Percentiles rank a stretch among this genome's conserved stretches.
Evolutionary conservation across 2,329 filamentous ascomycete species (phyloP).

Genomic region (Lasiodiplodia sp.): DNA sequence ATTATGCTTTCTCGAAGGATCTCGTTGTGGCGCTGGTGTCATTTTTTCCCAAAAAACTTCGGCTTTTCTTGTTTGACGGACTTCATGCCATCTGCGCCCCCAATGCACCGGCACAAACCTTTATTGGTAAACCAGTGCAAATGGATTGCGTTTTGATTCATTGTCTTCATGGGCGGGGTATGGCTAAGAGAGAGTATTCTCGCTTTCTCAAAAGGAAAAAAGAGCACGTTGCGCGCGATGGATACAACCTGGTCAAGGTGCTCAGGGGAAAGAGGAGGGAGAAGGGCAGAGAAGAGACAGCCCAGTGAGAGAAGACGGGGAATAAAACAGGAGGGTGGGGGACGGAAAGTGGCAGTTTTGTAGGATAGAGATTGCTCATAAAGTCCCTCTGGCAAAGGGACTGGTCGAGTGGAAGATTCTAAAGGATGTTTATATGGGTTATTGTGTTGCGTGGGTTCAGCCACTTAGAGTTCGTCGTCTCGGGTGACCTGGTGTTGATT

Average conservation of each 20-base stretch:
- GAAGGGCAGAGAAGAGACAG: not conserved
- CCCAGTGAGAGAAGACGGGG: not conserved
- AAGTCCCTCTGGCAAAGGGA: not conserved
- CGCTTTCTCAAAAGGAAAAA: not conserved
- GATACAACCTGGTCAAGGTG: not conserved
- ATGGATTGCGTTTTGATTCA: not conserved
- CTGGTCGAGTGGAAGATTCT: not conserved
- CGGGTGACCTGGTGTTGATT: too few species aligned
- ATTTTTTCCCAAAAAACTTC: slow-evolving; percentile 2
- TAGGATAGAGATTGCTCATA: slow-evolving; percentile 26
- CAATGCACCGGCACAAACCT: not conserved
- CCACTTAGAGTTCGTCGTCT: not conserved
- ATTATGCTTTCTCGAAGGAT: not conserved
- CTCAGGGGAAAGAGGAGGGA: not conserved
- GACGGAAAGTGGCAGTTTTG: not conserved
- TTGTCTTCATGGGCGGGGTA: slow-evolving; percentile 2
- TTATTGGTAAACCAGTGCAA: not conserved
- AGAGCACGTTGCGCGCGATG: not conserved
- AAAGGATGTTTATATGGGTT: not conserved
- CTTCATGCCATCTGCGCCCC: not conserved
- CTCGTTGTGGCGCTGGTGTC: slow-evolving; percentile 14
- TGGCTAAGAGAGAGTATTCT: not conserved
- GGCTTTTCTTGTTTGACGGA: not conserved
- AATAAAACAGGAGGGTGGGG: not conserved
- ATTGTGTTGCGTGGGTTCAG: not conserved